These are phyloP conservation scores for Arthrinium phaeospermum DNA, from an alignment of 2,329 filamentous ascomycete genomes.

Conservation along the genomic window DNA sequence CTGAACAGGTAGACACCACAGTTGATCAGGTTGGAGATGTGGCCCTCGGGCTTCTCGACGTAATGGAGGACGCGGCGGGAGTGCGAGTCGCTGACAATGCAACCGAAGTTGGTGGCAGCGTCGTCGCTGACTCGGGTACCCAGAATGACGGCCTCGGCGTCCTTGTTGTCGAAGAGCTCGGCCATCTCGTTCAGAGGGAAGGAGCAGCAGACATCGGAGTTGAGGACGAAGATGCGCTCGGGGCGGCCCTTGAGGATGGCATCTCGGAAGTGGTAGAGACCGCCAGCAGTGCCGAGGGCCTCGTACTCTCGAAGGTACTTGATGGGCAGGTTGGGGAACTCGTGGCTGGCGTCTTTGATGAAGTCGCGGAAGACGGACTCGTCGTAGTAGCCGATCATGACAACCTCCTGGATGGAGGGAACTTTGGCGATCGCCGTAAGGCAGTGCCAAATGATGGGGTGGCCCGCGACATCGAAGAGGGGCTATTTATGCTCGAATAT, in stretches of 20 bases:
- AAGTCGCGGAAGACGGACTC: constrained; percentile 97
- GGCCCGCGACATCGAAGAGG: constrained; percentile 96
- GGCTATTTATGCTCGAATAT: constrained; percentile 63
- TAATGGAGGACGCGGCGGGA: constrained; percentile 97
- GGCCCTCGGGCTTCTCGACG: constrained; percentile 97
- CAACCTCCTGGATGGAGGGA: constrained; percentile 90
- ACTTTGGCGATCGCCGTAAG: constrained; percentile 90
- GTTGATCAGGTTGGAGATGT: constrained; percentile 99
- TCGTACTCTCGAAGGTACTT: constrained; percentile 98
- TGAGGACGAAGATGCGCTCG: constrained; percentile 95
- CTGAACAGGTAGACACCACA: constrained; percentile 98
- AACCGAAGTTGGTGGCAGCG: constrained; percentile 93
- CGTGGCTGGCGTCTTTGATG: constrained; percentile 86
- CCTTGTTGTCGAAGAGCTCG: constrained; percentile 89
- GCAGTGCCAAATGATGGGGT: constrained; percentile 98
- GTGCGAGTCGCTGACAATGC: constrained; percentile 93
- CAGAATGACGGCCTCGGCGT: constrained; percentile 94
- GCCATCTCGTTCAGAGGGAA: constrained; percentile 98
- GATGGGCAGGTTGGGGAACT: constrained; percentile 87
- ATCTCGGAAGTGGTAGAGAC: constrained; percentile 98
- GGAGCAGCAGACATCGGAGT: constrained; percentile 98
- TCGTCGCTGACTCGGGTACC: constrained; percentile 92
- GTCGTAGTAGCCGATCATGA: constrained; percentile 98
- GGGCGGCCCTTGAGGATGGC: constrained; percentile 95
- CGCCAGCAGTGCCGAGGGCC: constrained; percentile 92